Base-by-base conservation (phyloP, 345 rosid genomes). In the Tarenaya hassleriana region DNA sequence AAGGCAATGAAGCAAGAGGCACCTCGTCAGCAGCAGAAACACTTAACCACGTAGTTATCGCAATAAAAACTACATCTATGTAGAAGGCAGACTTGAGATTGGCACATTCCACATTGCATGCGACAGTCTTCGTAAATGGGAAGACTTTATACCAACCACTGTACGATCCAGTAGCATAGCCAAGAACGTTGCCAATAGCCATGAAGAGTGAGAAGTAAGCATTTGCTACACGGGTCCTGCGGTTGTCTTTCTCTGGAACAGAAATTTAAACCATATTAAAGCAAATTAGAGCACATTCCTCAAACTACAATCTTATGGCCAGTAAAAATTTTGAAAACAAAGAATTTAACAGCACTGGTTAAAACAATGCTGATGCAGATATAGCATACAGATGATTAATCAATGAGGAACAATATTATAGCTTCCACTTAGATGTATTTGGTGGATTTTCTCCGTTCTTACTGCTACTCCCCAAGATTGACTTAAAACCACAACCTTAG, bases 151-250 rank as follows among this genome's bases (percentile, higher is more conserved):
- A 81, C 98, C 98, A 92, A 35, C 92, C 81, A 68, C 80, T 92
- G 62, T 56, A 85, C 50, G 97, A 48, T 59, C 96, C 95, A 49
- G 97, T 79, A 61, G 98, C 95, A 69, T 71, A 92, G 35, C 96
- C 96, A 76, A 91, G 86, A 71, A 88, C 41, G 62, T 85, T 92
- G 24, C 98, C 94, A 45, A 92, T 61, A 43, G 98, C 94, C 98
- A 83, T 92, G 63, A 79, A 92, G 17, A 92, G 71, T 16, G 95
- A 88, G 71, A 88, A 88, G 82, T 83, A 92, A 43, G 94, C 95
- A 67, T 85, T 85, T 57, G 99, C 97, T 52, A 88, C 99, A 60
- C 94, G 62, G 19, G 88, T 88, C 66, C 91, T 83, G 10, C 94
- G 77, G 51, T 83, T 84, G 60, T 92, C 97, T 73, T 81, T 85